Base-by-base conservation (phyloP, 2,329 filamentous ascomycete species). In the Gnomoniopsis sp. region DNA sequence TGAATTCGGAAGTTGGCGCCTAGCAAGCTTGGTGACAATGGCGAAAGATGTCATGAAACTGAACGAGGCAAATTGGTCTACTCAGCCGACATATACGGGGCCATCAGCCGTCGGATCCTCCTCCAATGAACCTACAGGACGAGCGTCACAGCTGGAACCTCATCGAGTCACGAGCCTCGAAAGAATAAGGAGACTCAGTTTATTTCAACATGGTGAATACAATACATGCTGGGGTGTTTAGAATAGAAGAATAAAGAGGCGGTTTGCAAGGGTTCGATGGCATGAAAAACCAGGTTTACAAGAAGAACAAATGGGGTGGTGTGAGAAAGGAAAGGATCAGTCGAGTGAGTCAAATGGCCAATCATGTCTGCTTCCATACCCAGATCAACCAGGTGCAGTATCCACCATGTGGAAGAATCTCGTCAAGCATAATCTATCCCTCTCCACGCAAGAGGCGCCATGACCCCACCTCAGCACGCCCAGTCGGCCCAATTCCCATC, bases 341-440 rank as follows among this genome's bases (percentile, higher is more conserved):
- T 33, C 38, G 26, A 46, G 8, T 38, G 26, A 30, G 26, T 36
- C 30, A 30, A 4, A 8, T 30, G 26, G 26, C 26, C 26, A 30
- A 4, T 49, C 21, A 23, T 53, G 55, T 51, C 15, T 46, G 34
- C 30, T 44, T 50, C 55, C 47, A 19, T 38, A 34, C 48, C 59
- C 41, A 55, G 59, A 55, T 38, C 51, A 58, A 53, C 46, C 55
- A 53, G 55, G 41, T 22, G 33, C 46, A 30, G 19, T 15, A 7
- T 43, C 50, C 50, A 14, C 11, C 38, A 33, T n/a, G n/a, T 52
- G 30, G 49, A 50, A 46, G 46, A 49, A 36, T 48, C 23, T 53
- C 46, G 21, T 50, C 49, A 51, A 34, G 46, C 38, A 44, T 43
- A 38, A 19, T 43, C 21, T 43, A 23, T 53, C 36, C 8, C 17